Evolutionary conservation across 352 stramenopile species (phyloP).

Genomic region (Globisporangium heterothallicum): DNA sequence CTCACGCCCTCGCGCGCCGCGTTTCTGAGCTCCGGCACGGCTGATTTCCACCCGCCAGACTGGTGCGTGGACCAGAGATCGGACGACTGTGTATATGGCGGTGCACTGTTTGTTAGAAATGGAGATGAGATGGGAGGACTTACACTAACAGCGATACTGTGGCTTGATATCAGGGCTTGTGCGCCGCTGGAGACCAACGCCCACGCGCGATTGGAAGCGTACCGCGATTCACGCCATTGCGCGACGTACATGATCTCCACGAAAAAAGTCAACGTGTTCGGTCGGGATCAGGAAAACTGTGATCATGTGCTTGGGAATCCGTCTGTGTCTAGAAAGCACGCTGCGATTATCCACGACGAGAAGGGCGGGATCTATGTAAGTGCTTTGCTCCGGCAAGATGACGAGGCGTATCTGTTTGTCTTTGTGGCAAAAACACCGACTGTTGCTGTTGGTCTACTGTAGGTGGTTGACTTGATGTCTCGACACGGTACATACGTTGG

Average conservation of each 20-base stretch:
- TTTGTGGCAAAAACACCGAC: no score
- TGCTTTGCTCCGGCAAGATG: no score
- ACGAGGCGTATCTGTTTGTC: background rate
- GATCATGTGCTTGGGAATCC: constrained; percentile 86
- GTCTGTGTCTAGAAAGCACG: constrained; percentile 83
- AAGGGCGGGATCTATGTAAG: constrained; percentile 67
- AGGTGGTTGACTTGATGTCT: constrained; percentile 88
- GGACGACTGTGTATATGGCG: no score
- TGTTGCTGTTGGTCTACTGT: constrained; percentile 5
- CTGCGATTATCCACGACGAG: constrained; percentile 77
- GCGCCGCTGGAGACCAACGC: constrained; percentile 55
- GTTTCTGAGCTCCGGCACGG: constrained; percentile 75
- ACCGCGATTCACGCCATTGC: constrained; percentile 68
- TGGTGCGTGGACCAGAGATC: constrained; percentile 35
- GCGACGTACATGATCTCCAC: constrained; percentile 84
- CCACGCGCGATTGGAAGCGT: constrained; percentile 71
- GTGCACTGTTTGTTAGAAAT: background rate
- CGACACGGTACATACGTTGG: constrained; percentile 82
- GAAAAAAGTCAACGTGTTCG: constrained; percentile 80
- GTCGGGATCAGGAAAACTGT: constrained; percentile 78
- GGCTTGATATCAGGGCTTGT: constrained; percentile 39
- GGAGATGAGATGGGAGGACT: background rate
- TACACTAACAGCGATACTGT: background rate
- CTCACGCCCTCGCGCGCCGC: constrained; percentile 53
- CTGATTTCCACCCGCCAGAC: constrained; percentile 70